Evolutionary conservation across 345 rosid species (phyloP).

Genomic region (Salix arbutifolia): DNA sequence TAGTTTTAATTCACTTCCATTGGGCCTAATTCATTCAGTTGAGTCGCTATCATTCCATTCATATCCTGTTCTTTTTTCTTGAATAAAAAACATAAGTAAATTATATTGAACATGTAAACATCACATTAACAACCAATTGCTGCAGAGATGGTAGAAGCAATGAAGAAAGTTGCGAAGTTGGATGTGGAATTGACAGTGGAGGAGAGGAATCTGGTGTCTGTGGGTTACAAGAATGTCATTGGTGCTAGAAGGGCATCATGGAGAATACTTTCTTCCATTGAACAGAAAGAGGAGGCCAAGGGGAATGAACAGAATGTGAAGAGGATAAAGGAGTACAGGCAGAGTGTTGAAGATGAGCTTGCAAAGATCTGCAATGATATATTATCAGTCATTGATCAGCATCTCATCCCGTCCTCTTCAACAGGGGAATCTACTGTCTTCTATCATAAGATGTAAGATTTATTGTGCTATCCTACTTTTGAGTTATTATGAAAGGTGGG

Average conservation of each 20-base stretch:
- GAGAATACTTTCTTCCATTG: constrained; percentile 69
- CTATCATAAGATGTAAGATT: constrained; percentile 67
- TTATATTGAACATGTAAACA: background rate
- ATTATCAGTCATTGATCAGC: constrained; percentile 54
- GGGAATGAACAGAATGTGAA: constrained; percentile 69
- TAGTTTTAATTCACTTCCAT: background rate
- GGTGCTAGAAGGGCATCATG: constrained; percentile 82
- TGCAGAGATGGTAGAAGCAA: constrained; percentile 79
- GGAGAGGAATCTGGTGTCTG: constrained; percentile 81
- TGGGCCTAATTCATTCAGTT: background rate
- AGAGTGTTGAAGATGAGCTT: constrained; percentile 72
- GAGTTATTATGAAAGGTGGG: background rate
- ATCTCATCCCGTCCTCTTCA: constrained; percentile 63
- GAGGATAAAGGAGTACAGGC: constrained; percentile 67
- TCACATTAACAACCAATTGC: background rate
- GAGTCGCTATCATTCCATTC: background rate
- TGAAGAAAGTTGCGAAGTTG: constrained; percentile 72
- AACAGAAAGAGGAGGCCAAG: constrained; percentile 76
- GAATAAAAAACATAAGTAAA: background rate
- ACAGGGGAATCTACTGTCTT: constrained; percentile 80
- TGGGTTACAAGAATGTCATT: constrained; percentile 83
- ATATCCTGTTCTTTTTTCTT: background rate
- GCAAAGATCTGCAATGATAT: constrained; percentile 66
- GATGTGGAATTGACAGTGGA: constrained; percentile 71
- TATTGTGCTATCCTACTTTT: background rate